Conservation (phyloP, 2,329 filamentous ascomycete species). For the Pseudogymnoascus verrucosus region DNA sequence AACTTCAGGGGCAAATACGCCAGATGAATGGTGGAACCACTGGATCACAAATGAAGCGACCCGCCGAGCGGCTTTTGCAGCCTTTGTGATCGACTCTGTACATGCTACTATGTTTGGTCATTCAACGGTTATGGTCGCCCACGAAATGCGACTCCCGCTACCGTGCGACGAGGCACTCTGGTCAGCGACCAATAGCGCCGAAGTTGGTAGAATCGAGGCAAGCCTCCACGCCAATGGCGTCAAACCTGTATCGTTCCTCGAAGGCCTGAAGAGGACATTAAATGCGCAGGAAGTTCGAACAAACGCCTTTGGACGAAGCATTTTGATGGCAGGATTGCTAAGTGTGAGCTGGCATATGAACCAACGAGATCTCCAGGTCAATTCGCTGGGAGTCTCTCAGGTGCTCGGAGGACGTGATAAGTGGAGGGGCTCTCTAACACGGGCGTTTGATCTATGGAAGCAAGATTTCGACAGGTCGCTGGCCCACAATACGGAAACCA, state of each 20-base stretch:
- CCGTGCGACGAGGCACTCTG: constrained; percentile 91
- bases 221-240: constrained; percentile 73
- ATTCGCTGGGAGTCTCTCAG: constrained; percentile 69
- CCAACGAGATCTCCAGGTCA: constrained; percentile 87
- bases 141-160: constrained; percentile 84
- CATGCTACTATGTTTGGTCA: constrained; percentile 98
- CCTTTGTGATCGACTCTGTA: constrained; percentile 90
- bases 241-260: constrained; percentile 79
- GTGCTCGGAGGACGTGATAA: constrained; percentile 81
- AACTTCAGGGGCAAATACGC: constrained; percentile 58
- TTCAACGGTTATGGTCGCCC: constrained; percentile 91
- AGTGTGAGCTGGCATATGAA: constrained; percentile 98
- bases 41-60: constrained; percentile 96
- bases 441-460: constrained; percentile 91
- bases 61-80: constrained; percentile 79
- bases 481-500: constrained; percentile 43
- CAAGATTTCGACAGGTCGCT: constrained; percentile 80
- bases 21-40: constrained; percentile 88
- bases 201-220: constrained; percentile 77
- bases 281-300: constrained; percentile 80
- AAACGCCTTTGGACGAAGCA: constrained; percentile 86
- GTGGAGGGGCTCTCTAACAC: constrained; percentile 78
- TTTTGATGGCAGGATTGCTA: constrained; percentile 86
- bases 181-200: constrained; percentile 79
- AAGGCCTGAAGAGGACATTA: constrained; percentile 82